Evolutionary conservation across 2,329 filamentous ascomycete genomes (phyloP).

Genomic region (Nothopassalora personata): DNA sequence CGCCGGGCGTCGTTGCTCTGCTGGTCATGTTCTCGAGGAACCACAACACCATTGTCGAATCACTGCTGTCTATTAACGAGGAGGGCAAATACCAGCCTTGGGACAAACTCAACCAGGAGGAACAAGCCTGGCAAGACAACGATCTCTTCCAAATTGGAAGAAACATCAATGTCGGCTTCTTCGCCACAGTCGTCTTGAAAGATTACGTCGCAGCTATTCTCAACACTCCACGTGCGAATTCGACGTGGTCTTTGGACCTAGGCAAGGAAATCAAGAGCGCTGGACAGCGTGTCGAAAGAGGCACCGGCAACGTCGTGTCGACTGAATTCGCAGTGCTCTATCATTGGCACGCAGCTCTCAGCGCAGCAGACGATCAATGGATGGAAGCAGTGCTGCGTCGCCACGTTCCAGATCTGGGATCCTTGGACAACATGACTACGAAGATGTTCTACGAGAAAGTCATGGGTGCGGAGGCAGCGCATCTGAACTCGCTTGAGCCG

Average conservation of each 20-base stretch:
- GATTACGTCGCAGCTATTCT: conserved; percentile 46
- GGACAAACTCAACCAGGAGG: conserved; percentile 35
- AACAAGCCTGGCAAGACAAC: conserved; percentile 42
- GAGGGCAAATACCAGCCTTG: conserved; percentile 40
- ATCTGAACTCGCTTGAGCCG: conserved; percentile 32
- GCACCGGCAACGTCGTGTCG: conserved; percentile 42
- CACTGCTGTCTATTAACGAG: conserved; percentile 41
- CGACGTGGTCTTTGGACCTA: conserved; percentile 43
- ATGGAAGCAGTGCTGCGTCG: conserved; percentile 39
- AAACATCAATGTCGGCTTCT: conserved; percentile 47
- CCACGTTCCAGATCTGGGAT: conserved; percentile 36
- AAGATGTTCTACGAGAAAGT: conserved; percentile 42
- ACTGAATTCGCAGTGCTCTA: conserved; percentile 46
- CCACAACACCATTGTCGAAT: conserved; percentile 41
- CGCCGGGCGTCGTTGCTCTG: conserved; percentile 41
- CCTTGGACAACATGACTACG: conserved; percentile 40
- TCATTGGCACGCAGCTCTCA: conserved; percentile 45
- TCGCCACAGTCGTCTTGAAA: conserved; percentile 42
- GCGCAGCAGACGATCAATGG: conserved; percentile 43
- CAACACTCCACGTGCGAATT: conserved; percentile 43
- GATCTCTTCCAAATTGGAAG: conserved; percentile 45
- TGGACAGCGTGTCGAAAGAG: conserved; percentile 39
- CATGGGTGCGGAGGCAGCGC: conserved; percentile 34
- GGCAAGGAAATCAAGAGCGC: conserved; percentile 43
- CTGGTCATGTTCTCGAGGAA: conserved; percentile 43